A percentile compares a stretch with the other conserved stretches of the same genome.
phyloP scores from a whole-genome alignment of 2,329 filamentous ascomycete species.

The Phaeomoniella chlamydospora region DNA sequence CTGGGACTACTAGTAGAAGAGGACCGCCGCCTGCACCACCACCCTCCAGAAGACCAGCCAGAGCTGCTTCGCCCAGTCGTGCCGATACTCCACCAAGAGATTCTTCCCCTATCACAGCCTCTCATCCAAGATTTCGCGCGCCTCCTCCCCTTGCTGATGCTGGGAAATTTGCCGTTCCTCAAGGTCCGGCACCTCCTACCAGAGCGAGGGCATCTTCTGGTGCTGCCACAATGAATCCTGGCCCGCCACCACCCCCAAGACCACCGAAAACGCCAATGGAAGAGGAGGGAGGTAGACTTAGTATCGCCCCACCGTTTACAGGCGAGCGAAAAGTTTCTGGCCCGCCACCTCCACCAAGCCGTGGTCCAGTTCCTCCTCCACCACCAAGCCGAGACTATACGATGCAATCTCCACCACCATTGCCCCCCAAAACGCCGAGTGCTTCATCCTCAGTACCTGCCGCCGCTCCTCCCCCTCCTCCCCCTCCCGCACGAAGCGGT shows the following conservation, averaged over 20 bases:
- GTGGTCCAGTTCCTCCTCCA: constrained; percentile 58
- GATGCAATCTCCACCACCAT: constrained; percentile 33
- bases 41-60: constrained; percentile 32
- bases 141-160: constrained; percentile 83
- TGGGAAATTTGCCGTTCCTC: constrained; percentile 60
- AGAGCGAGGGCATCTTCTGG: constrained; percentile 34
- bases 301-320: constrained; percentile 66
- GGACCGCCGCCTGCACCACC: constrained; percentile 48
- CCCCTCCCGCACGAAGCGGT: constrained; percentile 35
- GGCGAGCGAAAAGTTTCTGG: constrained; percentile 47
- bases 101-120: constrained; percentile 49
- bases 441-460: constrained; percentile 17
- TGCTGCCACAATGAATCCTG: constrained; percentile 33
- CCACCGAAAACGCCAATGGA: constrained; percentile 59
- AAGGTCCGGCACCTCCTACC: constrained; percentile 29
- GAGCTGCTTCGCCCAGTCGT: constrained; percentile 33
- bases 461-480: constrained; percentile 36
- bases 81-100: constrained; percentile 45
- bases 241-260: constrained; percentile 52
- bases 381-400: constrained; percentile 38
- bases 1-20: constrained; percentile 39
- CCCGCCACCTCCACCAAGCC: constrained; percentile 61
- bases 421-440: constrained; percentile 23
- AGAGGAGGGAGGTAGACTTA: constrained; percentile 52
- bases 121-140: constrained; percentile 60